A percentile compares a stretch with the other conserved stretches of the same genome.
Evolutionary conservation across 805 yeast genomes (phyloP).

Genomic region (Zygoascus bituminiphila): DNA sequence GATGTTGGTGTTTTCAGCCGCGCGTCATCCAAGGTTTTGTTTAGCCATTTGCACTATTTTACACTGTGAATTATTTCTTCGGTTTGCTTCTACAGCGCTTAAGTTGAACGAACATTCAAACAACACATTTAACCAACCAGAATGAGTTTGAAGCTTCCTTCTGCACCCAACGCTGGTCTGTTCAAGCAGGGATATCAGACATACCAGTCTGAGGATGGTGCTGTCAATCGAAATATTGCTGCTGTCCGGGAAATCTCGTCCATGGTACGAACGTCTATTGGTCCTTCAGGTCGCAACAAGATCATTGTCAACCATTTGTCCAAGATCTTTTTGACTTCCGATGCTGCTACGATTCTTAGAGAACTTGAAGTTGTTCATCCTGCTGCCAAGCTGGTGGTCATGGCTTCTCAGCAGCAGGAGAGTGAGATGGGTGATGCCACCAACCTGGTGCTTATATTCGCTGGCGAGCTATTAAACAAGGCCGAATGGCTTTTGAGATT

Average conservation of each 20-base stretch:
- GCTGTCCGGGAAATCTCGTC: slow-evolving; percentile 90
- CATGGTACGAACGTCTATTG: slow-evolving; percentile 89
- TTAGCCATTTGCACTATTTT: background rate
- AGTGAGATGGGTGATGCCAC: slow-evolving; percentile 96
- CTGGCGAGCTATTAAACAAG: slow-evolving; percentile 82
- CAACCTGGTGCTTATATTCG: slow-evolving; percentile 81
- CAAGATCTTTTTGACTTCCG: slow-evolving; percentile 83
- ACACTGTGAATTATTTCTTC: slow-evolving; percentile 1
- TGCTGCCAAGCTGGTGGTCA: slow-evolving; percentile 88
- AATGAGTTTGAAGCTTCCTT: slow-evolving; percentile 88
- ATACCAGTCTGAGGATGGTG: slow-evolving; percentile 86
- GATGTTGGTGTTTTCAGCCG: background rate
- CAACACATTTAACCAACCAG: background rate
- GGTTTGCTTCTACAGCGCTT: background rate
- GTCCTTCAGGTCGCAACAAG: slow-evolving; percentile 96
- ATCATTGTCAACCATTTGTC: slow-evolving; percentile 85
- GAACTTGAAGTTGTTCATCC: slow-evolving; percentile 79
- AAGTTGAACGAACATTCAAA: no score
- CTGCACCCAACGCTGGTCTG: slow-evolving; percentile 86
- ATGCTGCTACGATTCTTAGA: slow-evolving; percentile 94
- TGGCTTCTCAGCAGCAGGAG: slow-evolving; percentile 97
- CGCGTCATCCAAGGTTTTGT: background rate
- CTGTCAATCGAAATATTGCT: slow-evolving; percentile 81
- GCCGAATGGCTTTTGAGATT: slow-evolving; percentile 77
- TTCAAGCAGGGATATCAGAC: slow-evolving; percentile 94